phyloP scores from a whole-genome alignment of 768 basidiomycete species.

The Tylopilus vinaceipallidus region DNA sequence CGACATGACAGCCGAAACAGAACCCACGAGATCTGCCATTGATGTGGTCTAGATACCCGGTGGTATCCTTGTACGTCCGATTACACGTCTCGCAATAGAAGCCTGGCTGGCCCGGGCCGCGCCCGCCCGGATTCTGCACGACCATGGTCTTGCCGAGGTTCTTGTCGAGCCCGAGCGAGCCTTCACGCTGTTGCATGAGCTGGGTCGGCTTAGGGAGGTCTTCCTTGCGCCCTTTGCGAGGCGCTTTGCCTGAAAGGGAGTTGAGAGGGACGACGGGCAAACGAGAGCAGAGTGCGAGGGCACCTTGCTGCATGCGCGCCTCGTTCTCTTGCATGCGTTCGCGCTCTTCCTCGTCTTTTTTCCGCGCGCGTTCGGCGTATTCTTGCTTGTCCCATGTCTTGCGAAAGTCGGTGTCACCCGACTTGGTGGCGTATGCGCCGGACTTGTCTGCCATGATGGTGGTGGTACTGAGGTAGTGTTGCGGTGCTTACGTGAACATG shows the following conservation, averaged over 20 bases:
- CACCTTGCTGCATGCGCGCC: constrained; percentile 80
- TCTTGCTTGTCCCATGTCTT: constrained; percentile 97
- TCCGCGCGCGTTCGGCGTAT: constrained; percentile 79
- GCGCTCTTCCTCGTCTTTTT: constrained; percentile 75
- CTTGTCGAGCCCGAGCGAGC: constrained; percentile 86
- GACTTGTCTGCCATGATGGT: constrained; percentile 30
- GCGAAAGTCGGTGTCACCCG: constrained; percentile 70
- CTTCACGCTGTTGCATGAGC: constrained; percentile 86
- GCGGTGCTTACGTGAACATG: constrained; percentile 2
- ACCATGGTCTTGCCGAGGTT: constrained; percentile 95
- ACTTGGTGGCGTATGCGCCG: constrained; percentile 37
- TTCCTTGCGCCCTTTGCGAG: constrained; percentile 57
- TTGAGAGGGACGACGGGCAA: background rate
- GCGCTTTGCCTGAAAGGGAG: constrained; percentile 68
- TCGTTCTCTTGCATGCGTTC: constrained; percentile 87
- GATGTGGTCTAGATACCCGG: constrained; percentile 93
- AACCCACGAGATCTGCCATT: constrained; percentile 92
- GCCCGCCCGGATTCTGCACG: constrained; percentile 77
- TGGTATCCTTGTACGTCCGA: constrained; percentile 89
- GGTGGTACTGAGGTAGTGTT: too few relatives aligned
- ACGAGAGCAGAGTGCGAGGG: constrained; percentile 3
- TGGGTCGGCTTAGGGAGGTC: constrained; percentile 93
- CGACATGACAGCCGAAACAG: background rate
- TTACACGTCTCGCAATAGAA: constrained; percentile 93
- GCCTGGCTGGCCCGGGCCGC: constrained; percentile 88